These are phyloP conservation scores for Fragaria nilgerrensis DNA, from an alignment of 306 rosid genomes.

Conservation along the genomic window DNA sequence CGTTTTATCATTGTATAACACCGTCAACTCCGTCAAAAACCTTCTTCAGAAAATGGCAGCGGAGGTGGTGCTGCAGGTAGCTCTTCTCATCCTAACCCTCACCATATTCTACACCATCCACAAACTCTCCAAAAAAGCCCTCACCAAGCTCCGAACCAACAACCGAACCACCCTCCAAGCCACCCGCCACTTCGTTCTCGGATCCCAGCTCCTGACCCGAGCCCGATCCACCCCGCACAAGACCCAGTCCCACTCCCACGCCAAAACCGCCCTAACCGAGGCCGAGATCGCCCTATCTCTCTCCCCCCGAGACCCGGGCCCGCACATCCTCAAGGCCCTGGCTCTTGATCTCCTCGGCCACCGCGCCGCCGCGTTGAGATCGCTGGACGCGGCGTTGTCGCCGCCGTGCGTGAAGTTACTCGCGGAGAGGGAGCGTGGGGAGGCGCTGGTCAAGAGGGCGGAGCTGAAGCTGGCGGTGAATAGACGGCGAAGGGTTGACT, in stretches of 20 bases:
- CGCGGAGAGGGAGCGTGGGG: constrained; percentile 33
- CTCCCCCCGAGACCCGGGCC: constrained; percentile 48
- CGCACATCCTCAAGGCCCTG: constrained; percentile 52
- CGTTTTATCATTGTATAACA: background rate
- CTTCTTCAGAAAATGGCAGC: constrained; percentile 27
- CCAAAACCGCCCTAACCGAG: constrained; percentile 47
- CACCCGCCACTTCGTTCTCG: constrained; percentile 46
- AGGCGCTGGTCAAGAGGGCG: constrained; percentile 52
- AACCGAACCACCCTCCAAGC: constrained; percentile 33
- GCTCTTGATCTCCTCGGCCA: constrained; percentile 45
- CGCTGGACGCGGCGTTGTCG: constrained; percentile 48
- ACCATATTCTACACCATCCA: constrained; percentile 31
- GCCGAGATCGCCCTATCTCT: constrained; percentile 50
- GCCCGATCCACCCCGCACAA: constrained; percentile 40
- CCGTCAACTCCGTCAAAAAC: background rate
- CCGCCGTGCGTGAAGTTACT: constrained; percentile 42
- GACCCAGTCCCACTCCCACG: constrained; percentile 39
- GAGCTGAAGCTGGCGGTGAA: constrained; percentile 53
- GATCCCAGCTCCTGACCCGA: constrained; percentile 48
- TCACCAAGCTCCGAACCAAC: constrained; percentile 34
- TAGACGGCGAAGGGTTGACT: constrained; percentile 52
- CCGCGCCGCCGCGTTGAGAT: constrained; percentile 40
- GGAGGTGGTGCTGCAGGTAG: constrained; percentile 38
- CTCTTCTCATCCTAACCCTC: constrained; percentile 40
- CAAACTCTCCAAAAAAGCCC: constrained; percentile 31